Evolutionary conservation across 1,139 yeast species (phyloP), one percentile per base, ranked within the genome.

Genomic region (Nakaseomyces glabratus): DNA sequence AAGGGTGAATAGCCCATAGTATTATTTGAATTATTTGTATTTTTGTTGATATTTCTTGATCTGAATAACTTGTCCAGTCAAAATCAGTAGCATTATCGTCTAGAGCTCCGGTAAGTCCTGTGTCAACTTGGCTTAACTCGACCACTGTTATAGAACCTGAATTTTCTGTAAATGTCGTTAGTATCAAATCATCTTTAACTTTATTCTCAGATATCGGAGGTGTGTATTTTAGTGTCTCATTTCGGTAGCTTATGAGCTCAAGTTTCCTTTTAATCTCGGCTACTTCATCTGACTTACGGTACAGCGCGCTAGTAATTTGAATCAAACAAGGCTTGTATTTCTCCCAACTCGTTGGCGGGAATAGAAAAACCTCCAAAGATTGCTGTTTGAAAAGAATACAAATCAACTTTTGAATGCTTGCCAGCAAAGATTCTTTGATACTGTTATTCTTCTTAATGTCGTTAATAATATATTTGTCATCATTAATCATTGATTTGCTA

Each of bases 221-320:
- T 46, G 73, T 75, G 31, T 75, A 62, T 66, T 76, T 73, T 33
- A 80, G 58, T n/a, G 85, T 76, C 52, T 79, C 84, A 51, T 81
- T 81, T 48, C 88, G 60, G 45, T 74, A 76, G 38, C 74, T 68
- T n/a, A 77, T 68, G 18, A 78, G 52, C 38, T 76, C 76, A 35
- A 77, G 66, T 36, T 76, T 79, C 31, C 68, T 71, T 22, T 61
- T 58, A 1, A 69, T 60, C 11, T 62, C 62, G 24, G 61, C 18
- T 6, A 30, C 38, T 12, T 30, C 21, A 6, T 39, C 45, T 17
- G 40, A 16, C 10, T 34, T 63, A 30, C 57, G 59, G 42, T 57
- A 62, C 30, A 47, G 44, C 33, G 52, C 61, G 16, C 37, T 42
- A 35, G 67, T 48, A 10, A 65, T 60, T 29, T 55, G 70, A 49